Conservation (phyloP, 495 filamentous ascomycete genomes). For the Penicillium tannophilum region DNA sequence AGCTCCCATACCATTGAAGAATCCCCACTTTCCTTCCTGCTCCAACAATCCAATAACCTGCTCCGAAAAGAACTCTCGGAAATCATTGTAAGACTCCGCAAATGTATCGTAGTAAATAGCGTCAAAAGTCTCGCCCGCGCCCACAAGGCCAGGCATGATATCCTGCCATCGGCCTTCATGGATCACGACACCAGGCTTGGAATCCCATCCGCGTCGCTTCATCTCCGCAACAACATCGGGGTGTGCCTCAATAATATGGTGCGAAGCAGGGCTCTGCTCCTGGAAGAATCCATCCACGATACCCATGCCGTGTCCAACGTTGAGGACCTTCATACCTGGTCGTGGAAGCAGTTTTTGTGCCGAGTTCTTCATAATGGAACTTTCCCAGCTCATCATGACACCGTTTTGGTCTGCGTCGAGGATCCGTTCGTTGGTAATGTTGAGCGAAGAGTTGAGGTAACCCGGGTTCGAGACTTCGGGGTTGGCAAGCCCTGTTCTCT, state of each 20-base stretch:
- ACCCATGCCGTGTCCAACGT: slow-evolving; percentile 95
- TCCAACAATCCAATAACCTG: slow-evolving; percentile 78
- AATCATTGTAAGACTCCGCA: slow-evolving; percentile 84
- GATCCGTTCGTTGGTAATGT: slow-evolving; percentile 72
- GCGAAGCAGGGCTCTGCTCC: slow-evolving; percentile 59
- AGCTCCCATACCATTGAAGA: slow-evolving; percentile 95
- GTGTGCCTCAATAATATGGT: slow-evolving; percentile 94
- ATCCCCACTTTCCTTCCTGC: slow-evolving; percentile 75
- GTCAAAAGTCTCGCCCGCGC: slow-evolving; percentile 74
- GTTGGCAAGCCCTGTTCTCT: slow-evolving; percentile 19
- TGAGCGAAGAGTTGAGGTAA: slow-evolving; percentile 78
- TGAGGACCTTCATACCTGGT: slow-evolving; percentile 71
- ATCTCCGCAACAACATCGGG: slow-evolving; percentile 76
- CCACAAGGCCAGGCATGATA: slow-evolving; percentile 68
- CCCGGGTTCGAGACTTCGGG: slow-evolving; percentile 60
- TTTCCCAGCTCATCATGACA: slow-evolving; percentile 98
- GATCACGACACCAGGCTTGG: slow-evolving; percentile 63
- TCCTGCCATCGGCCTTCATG: slow-evolving; percentile 86
- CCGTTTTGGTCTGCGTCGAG: slow-evolving; percentile 82
- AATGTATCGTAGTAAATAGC: slow-evolving; percentile 99
- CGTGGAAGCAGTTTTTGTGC: slow-evolving; percentile 64
- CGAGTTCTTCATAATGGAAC: slow-evolving; percentile 79
- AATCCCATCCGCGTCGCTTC: slow-evolving; percentile 60
- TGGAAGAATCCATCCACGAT: slow-evolving; percentile 89
- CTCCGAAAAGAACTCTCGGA: slow-evolving; percentile 87